Evolutionary conservation across 2,329 filamentous ascomycete genomes (phyloP), one percentile per base, ranked within the genome.

Genomic region (Arthrocladium fulminans): DNA sequence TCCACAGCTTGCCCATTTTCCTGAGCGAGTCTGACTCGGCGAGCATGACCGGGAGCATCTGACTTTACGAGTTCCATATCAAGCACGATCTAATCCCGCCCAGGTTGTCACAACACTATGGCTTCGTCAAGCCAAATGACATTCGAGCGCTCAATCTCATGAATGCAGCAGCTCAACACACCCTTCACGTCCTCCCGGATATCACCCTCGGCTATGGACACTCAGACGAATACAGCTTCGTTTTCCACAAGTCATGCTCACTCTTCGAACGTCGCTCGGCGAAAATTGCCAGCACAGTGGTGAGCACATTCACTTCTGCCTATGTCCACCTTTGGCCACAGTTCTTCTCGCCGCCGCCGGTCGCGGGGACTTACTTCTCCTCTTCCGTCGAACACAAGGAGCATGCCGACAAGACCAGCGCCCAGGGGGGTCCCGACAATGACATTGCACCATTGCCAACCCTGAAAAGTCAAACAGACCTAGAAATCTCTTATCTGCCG

Each of bases 221-320:
- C 56, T 96, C 88, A 65, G 92, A 98, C 62, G 92, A 98, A 65
- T 97, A 84, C 65, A 92, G 87, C 65, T 96, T 95, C 59, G 81
- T 95, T 34, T 88, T 96, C 55, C 86, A 94, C 64, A 90, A 89
- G 62, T 77, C 79, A 27, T 87, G 82, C 59, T 75, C 76, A 38
- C 72, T 98, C 4, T 98, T 97, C 60, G 89, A 97, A 60, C 78
- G 92, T 50, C 78, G 92, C 54, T 78, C 80, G 45, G 88, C 85
- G 80, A 98, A 98, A 68, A 75, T 98, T 15, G 82, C 90, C 13
- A 90, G 86, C 13, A 96, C 89, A 0, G 78, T 97, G 34, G 87
- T 92, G 9, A 95, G 89, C 13, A 90, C 86, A 0, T 98, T 98
- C 62, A 95, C 90, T 0, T 84, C 88, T 1, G 86, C 94, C 63